Evolutionary conservation across 2,329 filamentous ascomycete genomes (phyloP), one percentile per base, ranked within the genome.

Genomic region (Ophiostoma perfectum): DNA sequence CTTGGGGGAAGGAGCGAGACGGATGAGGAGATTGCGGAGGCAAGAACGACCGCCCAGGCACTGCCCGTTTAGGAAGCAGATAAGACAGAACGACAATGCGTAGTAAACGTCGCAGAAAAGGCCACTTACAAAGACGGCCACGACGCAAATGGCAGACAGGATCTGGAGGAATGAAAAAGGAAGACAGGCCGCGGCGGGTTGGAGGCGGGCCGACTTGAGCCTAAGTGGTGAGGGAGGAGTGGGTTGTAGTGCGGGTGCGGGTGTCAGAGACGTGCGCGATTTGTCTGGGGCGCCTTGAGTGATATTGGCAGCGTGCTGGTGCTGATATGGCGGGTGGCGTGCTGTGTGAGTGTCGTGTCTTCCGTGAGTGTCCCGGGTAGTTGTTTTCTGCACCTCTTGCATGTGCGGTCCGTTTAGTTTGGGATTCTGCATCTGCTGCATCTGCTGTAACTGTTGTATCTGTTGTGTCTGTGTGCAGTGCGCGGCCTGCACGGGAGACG

Each of bases 121-220:
- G 11, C n/a, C 11, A 58, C 71, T 66, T 68, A 71, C 70, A 70
- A 72, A 72, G 70, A 74, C 70, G 65, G 68, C 64, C 67, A 71
- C 68, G 70, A 70, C 66, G 67, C 55, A 66, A 75, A 73, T 73
- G 69, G 75, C 70, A 36, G 76, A 77, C 66, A 75, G 72, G 55
- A 77, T 68, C 68, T 74, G 75, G 52, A 77, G 67, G 47, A 76
- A 66, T 49, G 73, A 74, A 64, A 74, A 67, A 18, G 71, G 66
- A 49, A 64, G 65, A 44, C 65, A 68, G 44, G 67, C 63, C 60
- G 70, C 66, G 45, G 49, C 67, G 60, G 69, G 66, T 66, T 70
- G 52, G 65, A 71, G 70, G 70, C 68, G 70, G 71, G 69, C 70
- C 69, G 72, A 70, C 52, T 70, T 67, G 67, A 70, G 49, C 67